phyloP scores from a whole-genome alignment of 1,284 basidiomycete genomes.

The Rhodotorula sp. region DNA sequence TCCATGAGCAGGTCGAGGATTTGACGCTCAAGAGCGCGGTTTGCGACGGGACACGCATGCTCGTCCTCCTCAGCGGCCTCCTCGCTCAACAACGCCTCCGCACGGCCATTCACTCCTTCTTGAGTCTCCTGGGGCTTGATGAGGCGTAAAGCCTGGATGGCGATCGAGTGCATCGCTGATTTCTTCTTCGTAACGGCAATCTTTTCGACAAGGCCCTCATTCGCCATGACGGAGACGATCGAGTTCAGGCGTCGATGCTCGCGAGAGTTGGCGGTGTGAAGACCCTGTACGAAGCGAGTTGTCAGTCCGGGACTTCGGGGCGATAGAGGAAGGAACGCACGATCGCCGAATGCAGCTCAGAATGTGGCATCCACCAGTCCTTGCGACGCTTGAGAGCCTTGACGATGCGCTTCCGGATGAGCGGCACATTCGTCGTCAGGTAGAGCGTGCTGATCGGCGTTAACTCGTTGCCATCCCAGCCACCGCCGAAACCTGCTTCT shows the following conservation, averaged over 20 bases:
- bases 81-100: neutral
- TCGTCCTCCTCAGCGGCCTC: constrained; percentile 24
- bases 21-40: constrained; percentile 69
- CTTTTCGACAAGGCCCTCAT: constrained; percentile 67
- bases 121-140: constrained; percentile 4
- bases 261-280: constrained; percentile 55
- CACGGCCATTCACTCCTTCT: neutral
- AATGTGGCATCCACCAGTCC: constrained; percentile 37
- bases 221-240: constrained; percentile 66
- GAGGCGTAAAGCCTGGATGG: constrained; percentile 3
- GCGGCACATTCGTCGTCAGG: constrained; percentile 2
- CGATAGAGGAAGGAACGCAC: constrained; percentile 16
- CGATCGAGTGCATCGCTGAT: neutral
- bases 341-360: constrained; percentile 43
- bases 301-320: neutral
- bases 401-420: constrained; percentile 7
- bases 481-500: constrained; percentile 1
- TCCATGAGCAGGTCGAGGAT: constrained; percentile 67
- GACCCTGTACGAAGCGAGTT: constrained; percentile 16
- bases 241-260: constrained; percentile 73
- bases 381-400: constrained; percentile 2
- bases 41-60: constrained; percentile 10
- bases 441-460: constrained; percentile 6
- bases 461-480: neutral
- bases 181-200: constrained; percentile 48